Base-by-base conservation (phyloP, 768 basidiomycete species). In the Cystofilobasidium bisporidii region DNA sequence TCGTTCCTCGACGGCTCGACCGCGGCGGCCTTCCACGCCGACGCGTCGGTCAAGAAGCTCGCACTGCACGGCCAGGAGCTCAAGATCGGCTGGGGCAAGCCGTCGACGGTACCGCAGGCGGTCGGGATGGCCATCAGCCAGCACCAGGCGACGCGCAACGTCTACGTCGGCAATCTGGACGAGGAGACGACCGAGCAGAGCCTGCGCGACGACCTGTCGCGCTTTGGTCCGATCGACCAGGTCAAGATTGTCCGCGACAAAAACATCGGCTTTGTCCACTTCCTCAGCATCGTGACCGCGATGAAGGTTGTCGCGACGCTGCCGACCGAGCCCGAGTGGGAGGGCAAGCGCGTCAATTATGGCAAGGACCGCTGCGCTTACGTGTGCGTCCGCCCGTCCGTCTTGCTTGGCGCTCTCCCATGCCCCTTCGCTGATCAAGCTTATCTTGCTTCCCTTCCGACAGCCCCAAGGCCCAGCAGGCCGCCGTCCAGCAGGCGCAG, bases 241-340 rank as follows among this genome's bases (percentile, higher is more conserved):
- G 93, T 99, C 76, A 99, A 99, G 83, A 97, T 99, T 75, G 96
- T 98, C 61, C 80, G 94, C 70, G 96, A 99, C 81, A 97, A 97
- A 83, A 96, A 96, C 74, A 98, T 98, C 67, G 96, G 93, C 2
- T 99, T 99, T 76, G 92, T 99, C 24, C 96, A 99, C 78, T 98
- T 98, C 81, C 80, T 99, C 74, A 91, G 88, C 76, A 96, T 99
- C 76, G 83, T 88, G 26, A 85, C 89, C 48, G 96, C 96, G 20
- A 93, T 88, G 71, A 97, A 98, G 88, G 94, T 98, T 57, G 96
- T 98, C 58, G 87, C 88, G 72, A 89, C 89, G 10, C 82, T 99
- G 30, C 91, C 92, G 2, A 87, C 85, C 3, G 93, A 97, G 76
- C 87, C 89, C 2, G 85, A 84, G 0, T 99, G 94, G 93, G 87